Base-by-base conservation (phyloP, 495 filamentous ascomycete genomes). In the Lasiosphaeria miniovina region DNA sequence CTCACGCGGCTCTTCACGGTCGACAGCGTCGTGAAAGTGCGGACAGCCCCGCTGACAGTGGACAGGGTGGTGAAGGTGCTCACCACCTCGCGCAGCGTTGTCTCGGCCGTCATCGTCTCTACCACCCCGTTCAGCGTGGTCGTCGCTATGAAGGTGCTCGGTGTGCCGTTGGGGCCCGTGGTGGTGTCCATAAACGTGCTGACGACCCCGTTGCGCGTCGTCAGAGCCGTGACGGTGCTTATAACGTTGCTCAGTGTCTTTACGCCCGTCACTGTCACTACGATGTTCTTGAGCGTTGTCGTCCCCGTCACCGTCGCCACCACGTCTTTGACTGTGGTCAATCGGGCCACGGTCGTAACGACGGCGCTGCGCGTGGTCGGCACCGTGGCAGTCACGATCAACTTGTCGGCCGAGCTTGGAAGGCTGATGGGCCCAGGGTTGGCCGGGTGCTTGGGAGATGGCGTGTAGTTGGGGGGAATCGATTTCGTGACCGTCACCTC, bases 111-210 rank as follows among this genome's bases (percentile, higher is more conserved):
- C 31, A 61, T 35, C 8, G 55, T 36, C 14, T 62, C 61, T 3
- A 66, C 60, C 4, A 57, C 52, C 4, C 64, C 64, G 15, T 64
- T 58, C 15, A 64, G 53, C 14, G 57, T 57, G 15, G 32, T 60
- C 49, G 36, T 33, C 32, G 14, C 51, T 12, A 36, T n/a, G 15
- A 57, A 48, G 14, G 43, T 36, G 15, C 8, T 49, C 7, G 33
- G 6, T 0, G 38, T 31, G 31, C 43, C 43, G 33, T 48, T n/a
- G 41, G 11, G 7, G 3, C 24, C 24, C 14, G 31, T 49, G 3
- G 40, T 49, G 17, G 15, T 36, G 4, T 12, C 15, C 8, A 58
- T 43, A 8, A 45, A 54, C 17, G 51, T 38, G 36, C 54, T 58
- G 51, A 50, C 11, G 4, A 38, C 33, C 10, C 10, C 12, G 43